phyloP scores from a whole-genome alignment of 2,329 filamentous ascomycete genomes.

The Tolypocladium nubicola region DNA sequence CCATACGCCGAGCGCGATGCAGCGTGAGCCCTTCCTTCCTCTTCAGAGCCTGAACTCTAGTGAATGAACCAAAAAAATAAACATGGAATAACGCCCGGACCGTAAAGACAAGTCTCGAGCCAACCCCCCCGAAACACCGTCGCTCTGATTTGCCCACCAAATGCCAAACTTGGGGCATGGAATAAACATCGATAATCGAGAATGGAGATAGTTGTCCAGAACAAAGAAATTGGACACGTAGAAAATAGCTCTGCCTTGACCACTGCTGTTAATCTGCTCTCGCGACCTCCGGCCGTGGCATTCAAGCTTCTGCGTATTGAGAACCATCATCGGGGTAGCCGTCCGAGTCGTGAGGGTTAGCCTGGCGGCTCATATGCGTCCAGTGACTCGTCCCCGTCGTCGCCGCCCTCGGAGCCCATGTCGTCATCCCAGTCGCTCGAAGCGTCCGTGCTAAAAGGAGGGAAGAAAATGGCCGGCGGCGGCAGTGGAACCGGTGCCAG shows the following conservation, averaged over 20 bases:
- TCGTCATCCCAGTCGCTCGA: slow-evolving; percentile 21
- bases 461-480: slow-evolving; percentile 41
- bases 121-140: background rate
- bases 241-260: slow-evolving; percentile 15
- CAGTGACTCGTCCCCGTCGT: slow-evolving; percentile 17
- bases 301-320: slow-evolving; percentile 22
- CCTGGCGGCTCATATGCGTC: slow-evolving; percentile 21
- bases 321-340: slow-evolving; percentile 23
- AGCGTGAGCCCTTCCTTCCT: background rate
- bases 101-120: background rate
- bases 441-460: slow-evolving; percentile 31
- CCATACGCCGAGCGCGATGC: background rate
- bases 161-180: background rate
- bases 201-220: no score
- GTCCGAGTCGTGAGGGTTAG: slow-evolving; percentile 27
- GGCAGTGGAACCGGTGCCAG: slow-evolving; percentile 39
- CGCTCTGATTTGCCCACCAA: background rate
- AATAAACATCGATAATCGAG: background rate
- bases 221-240: background rate
- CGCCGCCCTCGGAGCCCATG: slow-evolving; percentile 14
- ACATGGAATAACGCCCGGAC: background rate
- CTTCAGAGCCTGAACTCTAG: background rate
- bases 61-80: no score
- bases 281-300: slow-evolving; percentile 28
- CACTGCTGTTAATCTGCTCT: slow-evolving; percentile 26